A percentile compares a stretch with the other conserved stretches of the same genome.
Conservation (phyloP, 305 asterid genomes). For the Ilex paraguariensis region DNA sequence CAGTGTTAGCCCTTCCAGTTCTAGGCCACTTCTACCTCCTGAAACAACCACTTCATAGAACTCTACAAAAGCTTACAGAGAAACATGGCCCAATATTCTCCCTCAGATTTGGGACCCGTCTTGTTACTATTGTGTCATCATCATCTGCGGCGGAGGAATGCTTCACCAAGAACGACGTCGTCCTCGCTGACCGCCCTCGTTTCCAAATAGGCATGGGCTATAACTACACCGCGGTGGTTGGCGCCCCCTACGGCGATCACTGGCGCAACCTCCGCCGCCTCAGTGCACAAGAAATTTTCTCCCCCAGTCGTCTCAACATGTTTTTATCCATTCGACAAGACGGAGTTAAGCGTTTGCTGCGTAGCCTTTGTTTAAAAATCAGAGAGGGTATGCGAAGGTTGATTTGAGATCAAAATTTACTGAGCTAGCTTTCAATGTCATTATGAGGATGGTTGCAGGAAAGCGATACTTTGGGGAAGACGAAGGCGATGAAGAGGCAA, state of each 20-base stretch:
- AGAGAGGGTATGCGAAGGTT: constrained; percentile 19
- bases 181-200: too few species aligned
- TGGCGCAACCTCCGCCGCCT: constrained; percentile 48
- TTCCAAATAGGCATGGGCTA: constrained; percentile 25
- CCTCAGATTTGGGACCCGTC: constrained; percentile 32
- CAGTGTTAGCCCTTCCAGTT: constrained; percentile 23
- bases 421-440: constrained; percentile 33
- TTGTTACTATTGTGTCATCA: neutral
- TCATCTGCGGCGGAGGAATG: too few species aligned
- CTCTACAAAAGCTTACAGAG: constrained; percentile 18
- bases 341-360: constrained; percentile 22
- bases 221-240: constrained; percentile 29
- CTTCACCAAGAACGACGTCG: too few species aligned
- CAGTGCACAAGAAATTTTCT: constrained; percentile 26
- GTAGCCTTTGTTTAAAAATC: constrained; percentile 15
- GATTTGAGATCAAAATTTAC: constrained; percentile 24
- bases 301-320: constrained; percentile 29
- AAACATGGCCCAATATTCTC: constrained; percentile 39
- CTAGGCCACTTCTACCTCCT: constrained; percentile 38
- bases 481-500: neutral
- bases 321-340: constrained; percentile 22
- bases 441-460: constrained; percentile 48
- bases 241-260: constrained; percentile 37
- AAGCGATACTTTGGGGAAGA: constrained; percentile 37
- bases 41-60: constrained; percentile 30